phyloP scores from a whole-genome alignment of 257 asterid species.

The Solanum microdontum region DNA sequence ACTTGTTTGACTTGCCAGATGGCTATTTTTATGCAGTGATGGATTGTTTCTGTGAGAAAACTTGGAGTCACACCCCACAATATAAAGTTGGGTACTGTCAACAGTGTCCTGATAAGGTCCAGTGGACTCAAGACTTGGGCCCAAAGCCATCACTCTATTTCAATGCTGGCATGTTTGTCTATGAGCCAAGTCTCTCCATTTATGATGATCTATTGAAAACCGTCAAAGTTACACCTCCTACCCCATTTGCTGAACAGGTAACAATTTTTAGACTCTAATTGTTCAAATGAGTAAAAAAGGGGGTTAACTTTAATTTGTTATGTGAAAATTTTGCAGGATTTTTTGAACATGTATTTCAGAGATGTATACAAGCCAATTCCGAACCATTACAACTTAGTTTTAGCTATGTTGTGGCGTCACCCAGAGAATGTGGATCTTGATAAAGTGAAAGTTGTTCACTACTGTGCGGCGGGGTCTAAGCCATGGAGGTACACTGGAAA shows the following conservation, averaged over 20 bases:
- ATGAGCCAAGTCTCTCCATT: conserved; percentile 1
- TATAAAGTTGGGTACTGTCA: conserved; percentile 3
- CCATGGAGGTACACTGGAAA: conserved; percentile 6
- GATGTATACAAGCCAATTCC: conserved; percentile 3
- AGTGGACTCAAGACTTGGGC: conserved; percentile 3
- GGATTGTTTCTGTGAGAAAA: conserved; percentile 10
- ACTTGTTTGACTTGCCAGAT: conserved; percentile 6
- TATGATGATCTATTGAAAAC: not conserved
- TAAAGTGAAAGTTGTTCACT: conserved; percentile 2
- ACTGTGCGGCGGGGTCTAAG: conserved; percentile 4
- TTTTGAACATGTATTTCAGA: conserved; percentile 1
- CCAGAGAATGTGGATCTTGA: conserved; percentile 3
- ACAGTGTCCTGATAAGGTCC: conserved; percentile 4
- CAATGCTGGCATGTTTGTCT: conserved; percentile 10
- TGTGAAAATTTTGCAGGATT: not conserved
- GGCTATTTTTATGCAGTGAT: conserved; percentile 4
- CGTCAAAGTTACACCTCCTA: not conserved
- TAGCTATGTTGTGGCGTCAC: conserved; percentile 8
- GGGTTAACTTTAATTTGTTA: not conserved
- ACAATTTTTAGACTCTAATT: not conserved
- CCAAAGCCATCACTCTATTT: conserved; percentile 4
- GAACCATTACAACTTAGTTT: not conserved
- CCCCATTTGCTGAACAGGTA: conserved; percentile 8
- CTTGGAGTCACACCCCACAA: conserved; percentile 4
- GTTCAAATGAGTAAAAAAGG: not conserved